Base-by-base conservation (phyloP, 2,329 filamentous ascomycete genomes). In the Nothopassalora personata region DNA sequence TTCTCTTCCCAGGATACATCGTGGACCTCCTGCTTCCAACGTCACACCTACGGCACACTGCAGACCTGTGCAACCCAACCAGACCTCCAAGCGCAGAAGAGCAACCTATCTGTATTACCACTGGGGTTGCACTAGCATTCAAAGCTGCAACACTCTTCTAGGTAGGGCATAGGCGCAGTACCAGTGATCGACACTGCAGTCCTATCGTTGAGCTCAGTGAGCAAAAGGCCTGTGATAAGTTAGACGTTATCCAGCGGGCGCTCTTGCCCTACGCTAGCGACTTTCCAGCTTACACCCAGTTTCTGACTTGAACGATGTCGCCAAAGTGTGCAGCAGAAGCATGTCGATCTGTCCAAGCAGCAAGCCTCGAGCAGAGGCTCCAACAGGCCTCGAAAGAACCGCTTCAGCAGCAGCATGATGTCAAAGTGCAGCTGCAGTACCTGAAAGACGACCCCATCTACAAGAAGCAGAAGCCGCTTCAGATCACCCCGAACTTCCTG, bases 341-440 rank as follows among this genome's bases (percentile, higher is more conserved):
- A 23, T 49, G 46, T 6, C 46, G 46, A 49, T 19, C 13, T 11
- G 23, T 49, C 10, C 18, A 19, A 49, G 46, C 46, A 49, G 18
- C 19, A 27, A 6, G 46, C 46, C 13, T 43, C 13, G 13, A 18
- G n/a, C 39, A 43, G 39, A 13, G 18, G 15, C 4, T 11, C 23
- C 46, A 28, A 19, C 8, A 27, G 23, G 4, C 13, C 7, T 27
- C 19, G 19, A 27, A 30, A 3, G 19, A 30, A 15, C 18, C 4
- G 3, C 19, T 5, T 8, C 18, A 49, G 8, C 9, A 9, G 78
- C 62, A 78, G 75, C 4, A 72, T 71, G 80, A 83, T 49, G 58
- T 70, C 9, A 30, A 65, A 31, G 68, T 68, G 7, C 64, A 62
- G 33, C 56, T 70, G 5, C 64, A 65, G 28, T 71, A 70, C 57